phyloP scores from a whole-genome alignment of 2,329 filamentous ascomycete genomes.

The Cladosporium sp. region DNA sequence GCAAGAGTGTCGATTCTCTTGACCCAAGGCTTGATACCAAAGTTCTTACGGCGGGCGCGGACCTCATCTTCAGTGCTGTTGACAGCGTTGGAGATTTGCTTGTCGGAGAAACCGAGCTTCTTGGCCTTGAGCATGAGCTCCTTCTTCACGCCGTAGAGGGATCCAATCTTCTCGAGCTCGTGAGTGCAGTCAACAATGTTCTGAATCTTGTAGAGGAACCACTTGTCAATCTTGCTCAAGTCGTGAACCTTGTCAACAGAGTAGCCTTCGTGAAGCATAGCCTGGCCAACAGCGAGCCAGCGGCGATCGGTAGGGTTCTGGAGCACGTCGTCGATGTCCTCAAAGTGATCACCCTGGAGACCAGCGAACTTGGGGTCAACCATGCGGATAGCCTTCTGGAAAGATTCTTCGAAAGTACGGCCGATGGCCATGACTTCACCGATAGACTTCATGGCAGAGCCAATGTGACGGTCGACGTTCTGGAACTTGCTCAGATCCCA shows the following conservation, averaged over 20 bases:
- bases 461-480: conserved; percentile 96
- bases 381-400: conserved; percentile 97
- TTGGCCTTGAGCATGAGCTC: conserved; percentile 88
- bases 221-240: conserved; percentile 97
- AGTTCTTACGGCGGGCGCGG: conserved; percentile 77
- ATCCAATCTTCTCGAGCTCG: conserved; percentile 81
- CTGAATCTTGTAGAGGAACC: conserved; percentile 98
- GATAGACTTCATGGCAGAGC: conserved; percentile 97
- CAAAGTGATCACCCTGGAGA: conserved; percentile 94
- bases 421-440: conserved; percentile 99
- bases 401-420: conserved; percentile 96
- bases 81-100: conserved; percentile 86
- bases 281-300: conserved; percentile 96
- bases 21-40: conserved; percentile 91
- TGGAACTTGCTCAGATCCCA: conserved; percentile 99
- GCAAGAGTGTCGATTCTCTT: conserved; percentile 98
- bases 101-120: conserved; percentile 97
- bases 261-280: conserved; percentile 97
- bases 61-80: conserved; percentile 87
- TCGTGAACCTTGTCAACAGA: conserved; percentile 89
- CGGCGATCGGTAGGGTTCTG: conserved; percentile 92
- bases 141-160: conserved; percentile 80
- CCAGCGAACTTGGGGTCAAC: conserved; percentile 90
- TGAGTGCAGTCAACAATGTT: conserved; percentile 91
- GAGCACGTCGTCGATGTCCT: conserved; percentile 85